Evolutionary conservation across 805 yeast species (phyloP), one percentile per base, ranked within the genome.

Genomic region (Candida railenensis): DNA sequence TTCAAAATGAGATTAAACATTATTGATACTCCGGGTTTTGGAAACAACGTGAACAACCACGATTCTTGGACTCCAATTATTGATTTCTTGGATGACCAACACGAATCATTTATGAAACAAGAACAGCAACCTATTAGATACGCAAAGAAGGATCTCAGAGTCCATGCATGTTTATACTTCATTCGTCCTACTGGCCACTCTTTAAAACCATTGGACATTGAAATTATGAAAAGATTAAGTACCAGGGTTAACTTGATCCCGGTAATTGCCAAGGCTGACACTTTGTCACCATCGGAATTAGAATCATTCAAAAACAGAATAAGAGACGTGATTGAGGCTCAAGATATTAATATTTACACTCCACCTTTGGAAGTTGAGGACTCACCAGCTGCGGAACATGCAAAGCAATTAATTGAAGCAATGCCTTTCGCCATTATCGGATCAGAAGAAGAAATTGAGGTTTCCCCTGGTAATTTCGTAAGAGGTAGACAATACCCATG

Each of bases 151-250:
- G 99, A 94, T 69, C 80, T 84, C 60, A 83, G 99, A 61, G 81
- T 94, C 49, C 99, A 94, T 66, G 98, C 97, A 30, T 82, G 90
- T 63, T 71, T 94, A 52, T 94, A 91, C 70, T 92, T 94, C 59
- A 87, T 94, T 59, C 97, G 92, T 70, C 99, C 99, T 56, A 91
- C 97, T 21, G 98, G 97, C 50, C 99, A 94, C 70, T 82, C 88
- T 37, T 78, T 94, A 65, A 87, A 85, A 64, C 84, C 97, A 16
- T 76, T 94, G 59, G 99, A 94, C 67, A 82, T 94, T 55, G 84
- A 80, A 54, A 87, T 91, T 56, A 88, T 94, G 89, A 84, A 85
- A 62, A 81, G 82, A 63, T 81, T 94, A 52, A 96, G 89, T 71
- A 84, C 85, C 61, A 90, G 89, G 66, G 97, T 91, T 51, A 94